Conservation (phyloP, 2,329 filamentous ascomycete species). For the Zymoseptoria ardabiliae region DNA sequence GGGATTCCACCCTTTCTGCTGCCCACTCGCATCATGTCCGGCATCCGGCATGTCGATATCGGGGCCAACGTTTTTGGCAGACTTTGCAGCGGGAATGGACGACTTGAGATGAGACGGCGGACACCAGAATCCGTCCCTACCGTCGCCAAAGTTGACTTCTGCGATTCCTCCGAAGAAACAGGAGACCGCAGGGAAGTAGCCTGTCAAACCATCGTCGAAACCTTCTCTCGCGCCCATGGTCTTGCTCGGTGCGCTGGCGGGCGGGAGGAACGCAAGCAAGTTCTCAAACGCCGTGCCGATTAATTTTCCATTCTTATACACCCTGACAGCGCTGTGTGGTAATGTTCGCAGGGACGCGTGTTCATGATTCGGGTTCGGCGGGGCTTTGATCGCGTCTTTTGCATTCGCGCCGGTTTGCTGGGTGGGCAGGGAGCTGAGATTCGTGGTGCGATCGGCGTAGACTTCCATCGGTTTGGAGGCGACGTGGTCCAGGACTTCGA, state of each 20-base stretch:
- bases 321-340: conserved; percentile 74
- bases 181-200: conserved; percentile 90
- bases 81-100: neutral
- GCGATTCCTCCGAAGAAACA: conserved; percentile 86
- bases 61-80: conserved; percentile 20
- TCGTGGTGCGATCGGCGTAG: conserved; percentile 43
- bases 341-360: conserved; percentile 73
- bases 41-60: conserved; percentile 30
- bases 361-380: conserved; percentile 66
- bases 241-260: conserved; percentile 67
- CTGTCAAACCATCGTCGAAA: conserved; percentile 88
- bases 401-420: conserved; percentile 33
- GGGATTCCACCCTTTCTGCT: conserved; percentile 25
- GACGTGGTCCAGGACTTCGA: conserved; percentile 87
- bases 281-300: conserved; percentile 85
- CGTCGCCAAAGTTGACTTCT: conserved; percentile 89
- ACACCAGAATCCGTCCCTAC: conserved; percentile 75
- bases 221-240: conserved; percentile 70
- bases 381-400: conserved; percentile 43
- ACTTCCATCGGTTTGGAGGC: conserved; percentile 78
- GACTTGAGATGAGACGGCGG: conserved; percentile 54
- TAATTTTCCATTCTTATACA: conserved; percentile 86
- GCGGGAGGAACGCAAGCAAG: conserved; percentile 83
- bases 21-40: conserved; percentile 13
- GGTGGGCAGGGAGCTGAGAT: conserved; percentile 56